A percentile compares a stretch with the other conserved stretches of the same genome.
Evolutionary conservation across 768 basidiomycete genomes (phyloP).

Genomic region (Pholiota conissans): DNA sequence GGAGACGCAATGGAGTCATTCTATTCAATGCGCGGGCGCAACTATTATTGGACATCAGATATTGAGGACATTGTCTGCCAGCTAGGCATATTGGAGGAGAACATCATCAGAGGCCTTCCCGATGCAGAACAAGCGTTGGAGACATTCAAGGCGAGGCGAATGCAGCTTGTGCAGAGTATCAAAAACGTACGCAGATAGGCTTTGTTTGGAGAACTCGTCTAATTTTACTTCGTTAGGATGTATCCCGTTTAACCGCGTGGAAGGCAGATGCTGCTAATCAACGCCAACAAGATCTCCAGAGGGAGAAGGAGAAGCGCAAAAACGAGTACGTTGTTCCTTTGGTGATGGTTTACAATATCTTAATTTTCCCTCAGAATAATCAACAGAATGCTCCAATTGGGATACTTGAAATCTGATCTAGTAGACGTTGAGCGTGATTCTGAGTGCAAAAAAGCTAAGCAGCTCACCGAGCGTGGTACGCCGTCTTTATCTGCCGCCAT

Average conservation of each 20-base stretch:
- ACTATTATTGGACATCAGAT: conserved; percentile 31
- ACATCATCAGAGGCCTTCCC: conserved; percentile 10
- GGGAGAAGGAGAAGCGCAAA: neutral
- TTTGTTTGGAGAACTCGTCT: no score
- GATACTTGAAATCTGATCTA: conserved; percentile 5
- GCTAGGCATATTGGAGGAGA: no score
- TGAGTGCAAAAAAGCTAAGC: no score
- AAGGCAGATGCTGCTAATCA: no score
- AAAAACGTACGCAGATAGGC: no score
- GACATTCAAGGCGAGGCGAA: conserved; percentile 21
- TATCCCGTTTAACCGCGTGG: no score
- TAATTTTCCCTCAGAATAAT: neutral
- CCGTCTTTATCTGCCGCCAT: neutral
- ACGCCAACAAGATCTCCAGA: neutral
- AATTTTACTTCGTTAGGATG: neutral
- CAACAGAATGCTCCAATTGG: conserved; percentile 2
- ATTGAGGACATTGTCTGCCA: conserved; percentile 19
- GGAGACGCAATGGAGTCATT: neutral
- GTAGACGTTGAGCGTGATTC: neutral
- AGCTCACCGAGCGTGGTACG: no score
- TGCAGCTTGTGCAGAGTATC: conserved; percentile 14
- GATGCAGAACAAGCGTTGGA: conserved; percentile 23
- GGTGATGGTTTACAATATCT: no score
- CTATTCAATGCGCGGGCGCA: neutral
- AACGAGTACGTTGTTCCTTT: neutral